A percentile compares a stretch with the other conserved stretches of the same genome.
phyloP scores from a whole-genome alignment of 2,329 filamentous ascomycete genomes.

The Metarhizium anisopliae region DNA sequence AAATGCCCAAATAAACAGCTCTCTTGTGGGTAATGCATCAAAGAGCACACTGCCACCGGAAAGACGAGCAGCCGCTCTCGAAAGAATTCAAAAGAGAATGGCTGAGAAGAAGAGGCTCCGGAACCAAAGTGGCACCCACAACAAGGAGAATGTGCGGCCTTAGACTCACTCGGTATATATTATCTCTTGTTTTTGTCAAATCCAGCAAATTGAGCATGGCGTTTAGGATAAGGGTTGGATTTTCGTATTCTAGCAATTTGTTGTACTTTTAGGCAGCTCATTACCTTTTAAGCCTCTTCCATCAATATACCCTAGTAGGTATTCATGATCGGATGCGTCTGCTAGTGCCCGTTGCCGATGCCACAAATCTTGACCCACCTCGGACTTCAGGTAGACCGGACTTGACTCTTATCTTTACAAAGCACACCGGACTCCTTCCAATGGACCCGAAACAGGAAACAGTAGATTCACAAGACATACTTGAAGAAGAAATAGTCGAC shows the following conservation, averaged over 20 bases:
- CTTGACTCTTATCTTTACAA: background rate
- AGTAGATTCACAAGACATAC: slow-evolving; percentile 17
- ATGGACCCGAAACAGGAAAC: slow-evolving; percentile 17
- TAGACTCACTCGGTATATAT: slow-evolving; percentile 6
- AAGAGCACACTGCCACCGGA: slow-evolving; percentile 39
- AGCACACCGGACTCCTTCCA: slow-evolving; percentile 2
- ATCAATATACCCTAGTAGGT: background rate
- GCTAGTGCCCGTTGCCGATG: background rate
- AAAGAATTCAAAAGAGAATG: slow-evolving; percentile 44
- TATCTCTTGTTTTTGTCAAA: background rate
- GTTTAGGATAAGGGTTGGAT: slow-evolving; percentile 9
- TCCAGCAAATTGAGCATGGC: slow-evolving; percentile 14
- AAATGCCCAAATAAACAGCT: slow-evolving; percentile 15
- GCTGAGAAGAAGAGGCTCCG: slow-evolving; percentile 37
- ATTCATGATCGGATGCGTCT: background rate
- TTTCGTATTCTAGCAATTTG: background rate
- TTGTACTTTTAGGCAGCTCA: background rate
- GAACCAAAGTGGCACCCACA: slow-evolving; percentile 19
- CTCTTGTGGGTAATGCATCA: slow-evolving; percentile 28
- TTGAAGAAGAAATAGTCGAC: slow-evolving; percentile 47
- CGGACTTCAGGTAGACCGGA: background rate
- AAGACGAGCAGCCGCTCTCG: slow-evolving; percentile 44
- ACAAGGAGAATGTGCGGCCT: slow-evolving; percentile 45
- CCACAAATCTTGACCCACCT: background rate
- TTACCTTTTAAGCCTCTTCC: background rate